Conservation (phyloP, 2,329 filamentous ascomycete genomes). For the Paecilomyces dactylethromorphus region DNA sequence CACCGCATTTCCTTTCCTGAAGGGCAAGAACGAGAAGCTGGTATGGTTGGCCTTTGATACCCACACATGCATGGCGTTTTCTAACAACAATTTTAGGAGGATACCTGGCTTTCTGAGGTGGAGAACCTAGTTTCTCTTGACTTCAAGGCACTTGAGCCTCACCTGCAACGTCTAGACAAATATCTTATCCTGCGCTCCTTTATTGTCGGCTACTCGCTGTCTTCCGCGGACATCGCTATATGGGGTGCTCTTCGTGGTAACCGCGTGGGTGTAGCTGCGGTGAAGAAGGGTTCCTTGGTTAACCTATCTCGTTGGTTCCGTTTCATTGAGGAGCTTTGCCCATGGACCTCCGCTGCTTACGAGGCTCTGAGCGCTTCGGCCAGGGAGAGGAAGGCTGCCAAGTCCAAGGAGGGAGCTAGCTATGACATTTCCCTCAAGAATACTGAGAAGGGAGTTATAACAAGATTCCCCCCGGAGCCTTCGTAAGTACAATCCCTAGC, state of each 20-base stretch:
- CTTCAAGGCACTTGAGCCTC: conserved; percentile 74
- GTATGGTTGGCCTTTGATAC: conserved; percentile 23
- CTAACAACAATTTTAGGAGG: conserved; percentile 20
- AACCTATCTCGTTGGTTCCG: conserved; percentile 83
- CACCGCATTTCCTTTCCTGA: conserved; percentile 27
- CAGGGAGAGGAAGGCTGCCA: conserved; percentile 61
- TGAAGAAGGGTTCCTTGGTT: conserved; percentile 68
- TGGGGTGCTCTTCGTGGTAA: conserved; percentile 81
- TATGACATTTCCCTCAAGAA: conserved; percentile 85
- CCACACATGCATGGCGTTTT: background rate
- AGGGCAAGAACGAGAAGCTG: conserved; percentile 28
- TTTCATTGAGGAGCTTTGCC: conserved; percentile 75
- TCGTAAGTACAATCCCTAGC: conserved; percentile 51
- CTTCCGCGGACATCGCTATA: conserved; percentile 70
- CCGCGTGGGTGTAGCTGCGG: conserved; percentile 71
- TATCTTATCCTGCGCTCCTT: conserved; percentile 83
- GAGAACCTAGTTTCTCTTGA: conserved; percentile 53
- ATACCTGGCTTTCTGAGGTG: conserved; percentile 52
- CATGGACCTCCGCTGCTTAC: conserved; percentile 65
- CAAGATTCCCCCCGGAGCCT: conserved; percentile 88
- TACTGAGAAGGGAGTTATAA: conserved; percentile 82
- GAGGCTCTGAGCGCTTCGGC: conserved; percentile 64
- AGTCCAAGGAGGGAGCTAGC: conserved; percentile 71
- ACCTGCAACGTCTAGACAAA: conserved; percentile 72
- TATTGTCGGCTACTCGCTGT: conserved; percentile 71